These are phyloP conservation scores for Puya raimondii DNA, from an alignment of 176 grass and related monocot species.

Conservation along the genomic window DNA sequence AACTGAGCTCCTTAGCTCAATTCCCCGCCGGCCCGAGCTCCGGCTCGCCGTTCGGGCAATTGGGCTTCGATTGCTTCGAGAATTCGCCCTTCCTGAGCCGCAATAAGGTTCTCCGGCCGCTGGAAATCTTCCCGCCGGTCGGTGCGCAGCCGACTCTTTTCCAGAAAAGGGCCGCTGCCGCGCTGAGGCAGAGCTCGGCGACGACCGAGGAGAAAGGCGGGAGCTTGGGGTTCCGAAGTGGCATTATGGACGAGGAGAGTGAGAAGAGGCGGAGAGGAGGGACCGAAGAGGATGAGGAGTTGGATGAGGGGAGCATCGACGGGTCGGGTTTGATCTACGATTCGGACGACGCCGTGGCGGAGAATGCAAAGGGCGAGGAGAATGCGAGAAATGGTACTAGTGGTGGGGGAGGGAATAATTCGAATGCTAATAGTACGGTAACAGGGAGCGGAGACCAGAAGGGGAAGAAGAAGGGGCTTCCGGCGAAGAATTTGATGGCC, in stretches of 20 bases:
- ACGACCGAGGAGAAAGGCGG: slow-evolving; percentile 9
- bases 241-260: slow-evolving; percentile 32
- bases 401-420: slow-evolving; percentile 41
- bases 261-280: slow-evolving; percentile 62
- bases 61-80: slow-evolving; percentile 56
- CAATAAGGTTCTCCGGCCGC: slow-evolving; percentile 71
- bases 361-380: slow-evolving; percentile 30
- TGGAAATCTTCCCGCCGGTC: slow-evolving; percentile 66
- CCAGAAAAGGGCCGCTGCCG: slow-evolving; percentile 79
- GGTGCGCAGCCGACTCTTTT: slow-evolving; percentile 93
- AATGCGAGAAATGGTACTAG: slow-evolving; percentile 41
- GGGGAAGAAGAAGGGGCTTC: slow-evolving; percentile 89
- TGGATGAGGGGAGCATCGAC: slow-evolving; percentile 72
- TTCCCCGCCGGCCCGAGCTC: slow-evolving; percentile 17
- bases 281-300: slow-evolving; percentile 35
- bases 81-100: slow-evolving; percentile 45
- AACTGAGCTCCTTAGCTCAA: slow-evolving; percentile 14
- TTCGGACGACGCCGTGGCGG: slow-evolving; percentile 55
- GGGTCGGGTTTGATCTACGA: slow-evolving; percentile 84
- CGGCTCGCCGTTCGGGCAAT: slow-evolving; percentile 26
- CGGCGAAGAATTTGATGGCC: slow-evolving; percentile 97
- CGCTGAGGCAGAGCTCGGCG: slow-evolving; percentile 47
- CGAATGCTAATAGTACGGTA: slow-evolving; percentile 69
- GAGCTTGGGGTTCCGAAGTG: slow-evolving; percentile 13
- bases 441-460: slow-evolving; percentile 50